Evolutionary conservation across 495 filamentous ascomycete species (phyloP), one percentile per base, ranked within the genome.

Genomic region (Penicillium maclennaniae): DNA sequence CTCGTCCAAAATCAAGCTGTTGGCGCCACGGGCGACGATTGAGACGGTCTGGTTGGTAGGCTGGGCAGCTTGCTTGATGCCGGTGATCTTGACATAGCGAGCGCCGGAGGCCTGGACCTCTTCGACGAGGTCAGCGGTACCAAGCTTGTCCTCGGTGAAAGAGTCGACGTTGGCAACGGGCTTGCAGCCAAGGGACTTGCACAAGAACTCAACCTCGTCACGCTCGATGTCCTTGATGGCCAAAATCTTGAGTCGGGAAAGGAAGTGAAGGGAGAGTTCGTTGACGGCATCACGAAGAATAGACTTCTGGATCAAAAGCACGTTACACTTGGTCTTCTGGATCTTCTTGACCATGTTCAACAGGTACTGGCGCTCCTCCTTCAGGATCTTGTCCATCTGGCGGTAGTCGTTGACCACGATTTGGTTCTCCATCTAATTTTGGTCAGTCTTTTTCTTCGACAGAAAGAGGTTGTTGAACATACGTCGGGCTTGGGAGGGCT

Each of bases 301-400:
- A 16, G 92, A 97, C 73, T 98, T 98, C 67, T 98, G 93, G 60
- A 98, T 97, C 59, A 98, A 80, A 48, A 98, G 85, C 28, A 98
- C 95, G 64, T 98, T 98, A 79, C 93, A 98, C 75, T 97, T 97
- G 60, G 91, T 92, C 79, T 96, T 97, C 77, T 97, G 96, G 75
- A 98, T 98, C 82, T 97, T 98, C 83, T 98, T 98, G 65, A 91
- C 91, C 84, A 98, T 90, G 75, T 97, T 96, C 41, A 98, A 83
- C 53, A 98, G 80, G 72, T 98, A 98, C 53, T 91, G 90, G 53
- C 95, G 89, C 77, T 98, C 93, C 75, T 98, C 93, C 72, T 98
- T 98, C 49, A 98, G 80, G 59, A 98, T 98, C 80, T 97, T 98
- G 74, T 98, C 93, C 93, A 98, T 98, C 72, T 98, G 93, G 53